Base-by-base conservation (phyloP, 164 flowering plant species). In the Houttuynia cordata region DNA sequence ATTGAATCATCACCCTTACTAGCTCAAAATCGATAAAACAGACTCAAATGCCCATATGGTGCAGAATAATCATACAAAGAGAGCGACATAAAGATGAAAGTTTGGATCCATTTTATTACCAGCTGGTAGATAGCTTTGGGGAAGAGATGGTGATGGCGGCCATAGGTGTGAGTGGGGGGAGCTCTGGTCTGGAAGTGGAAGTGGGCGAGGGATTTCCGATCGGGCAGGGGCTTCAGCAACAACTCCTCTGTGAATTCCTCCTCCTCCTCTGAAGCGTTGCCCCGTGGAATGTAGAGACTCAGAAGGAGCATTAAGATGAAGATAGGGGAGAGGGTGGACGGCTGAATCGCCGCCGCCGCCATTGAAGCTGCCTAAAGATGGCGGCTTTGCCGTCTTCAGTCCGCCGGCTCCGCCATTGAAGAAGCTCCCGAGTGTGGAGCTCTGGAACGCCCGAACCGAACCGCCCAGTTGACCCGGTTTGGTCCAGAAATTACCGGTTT, bases 101-200 rank as follows among this genome's bases (percentile, higher is more conserved):
- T 8, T 18, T 19, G 19, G 9, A 50, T 5, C 42, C 41, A n/a
- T 18, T 14, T 34, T 30, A 12, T 6, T 79, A 90, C 98, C 82
- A 93, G 82, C 72, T 93, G 97, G 71, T 84, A 75, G 59, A 90
- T 81, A 65, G 96, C 79, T 68, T 93, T 93, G 54, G 99, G 99
- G 71, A 90, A 90, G 74, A 93, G 83, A 51, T 67, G 81, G 72
- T 86, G 88, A 64, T 88, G 98, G 66, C 55, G 82, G 70, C 92
- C 96, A 76, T 82, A 64, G 45, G 59, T 65, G 13, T 59, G 34
- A 1, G 88, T 67, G 1, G 78, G 77, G 41, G 91, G 92, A 64
- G 77, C 81, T 66, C 62, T 74, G 70, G 69, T 83, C 14, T 82
- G 75, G 72, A 93, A 90, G 68, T 82, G 86, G 70, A 93, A 93